phyloP scores from a whole-genome alignment of 306 rosid species.

The Vigna nakashimae region DNA sequence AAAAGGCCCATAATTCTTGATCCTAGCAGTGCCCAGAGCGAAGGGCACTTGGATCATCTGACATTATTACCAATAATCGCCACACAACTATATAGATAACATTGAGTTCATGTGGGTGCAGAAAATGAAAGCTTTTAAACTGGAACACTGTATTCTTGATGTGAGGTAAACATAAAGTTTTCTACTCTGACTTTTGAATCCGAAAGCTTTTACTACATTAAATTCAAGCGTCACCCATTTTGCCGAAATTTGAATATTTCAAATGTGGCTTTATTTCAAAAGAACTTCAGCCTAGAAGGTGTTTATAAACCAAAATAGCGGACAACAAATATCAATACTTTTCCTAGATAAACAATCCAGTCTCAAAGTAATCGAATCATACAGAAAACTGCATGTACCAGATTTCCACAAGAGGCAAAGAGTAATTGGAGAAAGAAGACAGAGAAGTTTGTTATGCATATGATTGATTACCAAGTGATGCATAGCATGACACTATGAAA shows the following conservation, averaged over 20 bases:
- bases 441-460: neutral
- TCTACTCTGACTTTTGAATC: neutral
- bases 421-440: neutral
- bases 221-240: neutral
- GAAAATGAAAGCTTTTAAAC: neutral
- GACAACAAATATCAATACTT: conserved; percentile 24
- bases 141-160: neutral
- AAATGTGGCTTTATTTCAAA: conserved; percentile 22
- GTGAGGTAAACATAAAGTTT: neutral
- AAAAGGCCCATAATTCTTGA: conserved; percentile 21
- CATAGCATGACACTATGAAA: neutral
- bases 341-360: conserved; percentile 26
- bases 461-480: conserved; percentile 19
- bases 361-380: conserved; percentile 8
- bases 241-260: neutral
- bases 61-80: neutral
- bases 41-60: neutral
- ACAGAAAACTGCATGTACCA: neutral
- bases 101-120: conserved; percentile 16
- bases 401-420: neutral
- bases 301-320: neutral
- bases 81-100: neutral
- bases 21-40: neutral
- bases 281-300: conserved; percentile 8
- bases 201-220: neutral